A percentile compares a stretch with the other conserved stretches of the same genome.
Conservation (phyloP, 129 eudicot species). For the Helianthus tuberosus region DNA sequence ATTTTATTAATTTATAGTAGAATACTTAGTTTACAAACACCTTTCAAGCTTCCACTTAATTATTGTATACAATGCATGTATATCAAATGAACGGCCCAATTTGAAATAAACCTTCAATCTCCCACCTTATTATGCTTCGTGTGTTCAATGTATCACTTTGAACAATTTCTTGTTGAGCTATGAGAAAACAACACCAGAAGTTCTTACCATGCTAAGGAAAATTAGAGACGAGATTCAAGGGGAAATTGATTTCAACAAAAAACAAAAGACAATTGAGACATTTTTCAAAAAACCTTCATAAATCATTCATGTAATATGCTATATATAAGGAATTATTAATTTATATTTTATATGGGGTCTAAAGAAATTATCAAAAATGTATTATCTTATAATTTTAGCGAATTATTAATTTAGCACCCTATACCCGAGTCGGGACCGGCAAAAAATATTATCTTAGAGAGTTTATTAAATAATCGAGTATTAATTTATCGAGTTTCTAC, state of each 20-base stretch:
- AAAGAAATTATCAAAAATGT: slow-evolving; percentile 40
- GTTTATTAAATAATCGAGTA: slow-evolving; percentile 42
- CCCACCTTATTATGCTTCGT: too few species aligned
- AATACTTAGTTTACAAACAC: too few species aligned
- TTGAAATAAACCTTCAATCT: slow-evolving; percentile 31
- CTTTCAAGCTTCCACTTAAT: too few species aligned
- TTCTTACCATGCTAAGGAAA: slow-evolving; percentile 26
- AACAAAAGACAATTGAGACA: not conserved
- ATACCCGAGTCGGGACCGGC: slow-evolving; percentile 38
- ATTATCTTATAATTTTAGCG: slow-evolving; percentile 44
- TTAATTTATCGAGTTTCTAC: slow-evolving; percentile 41
- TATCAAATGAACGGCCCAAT: slow-evolving; percentile 25
- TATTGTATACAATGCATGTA: slow-evolving; percentile 17
- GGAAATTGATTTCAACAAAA: too few species aligned
- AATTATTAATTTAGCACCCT: slow-evolving; percentile 41
- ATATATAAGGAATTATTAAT: slow-evolving; percentile 31
- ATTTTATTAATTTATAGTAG: too few species aligned
- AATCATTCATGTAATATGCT: slow-evolving; percentile 31
- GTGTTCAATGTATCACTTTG: too few species aligned
- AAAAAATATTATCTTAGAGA: slow-evolving; percentile 41
- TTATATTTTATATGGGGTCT: slow-evolving; percentile 36
- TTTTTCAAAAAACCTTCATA: slow-evolving; percentile 31
- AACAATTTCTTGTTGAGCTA: slow-evolving; percentile 37
- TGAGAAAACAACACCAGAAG: slow-evolving; percentile 41
- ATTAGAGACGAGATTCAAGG: too few species aligned